Conservation (phyloP, 2,329 filamentous ascomycete genomes). For the Scedosporium apiospermum region DNA sequence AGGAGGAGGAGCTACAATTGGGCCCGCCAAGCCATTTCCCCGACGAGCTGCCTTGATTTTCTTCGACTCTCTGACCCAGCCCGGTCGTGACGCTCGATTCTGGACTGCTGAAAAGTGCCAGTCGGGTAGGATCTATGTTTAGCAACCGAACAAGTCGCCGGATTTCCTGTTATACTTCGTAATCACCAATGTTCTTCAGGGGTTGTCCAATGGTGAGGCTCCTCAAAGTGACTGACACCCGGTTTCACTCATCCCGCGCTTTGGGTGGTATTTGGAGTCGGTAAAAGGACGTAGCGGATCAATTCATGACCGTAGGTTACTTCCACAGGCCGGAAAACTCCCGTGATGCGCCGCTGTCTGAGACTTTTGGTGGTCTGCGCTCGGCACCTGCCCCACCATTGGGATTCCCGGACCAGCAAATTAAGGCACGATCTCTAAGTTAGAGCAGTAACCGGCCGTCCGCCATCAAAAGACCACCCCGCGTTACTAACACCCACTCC, state of each 20-base stretch:
- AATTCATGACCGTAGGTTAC: neutral
- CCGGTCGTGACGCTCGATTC: neutral
- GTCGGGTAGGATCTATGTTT: neutral
- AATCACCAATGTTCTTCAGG: neutral
- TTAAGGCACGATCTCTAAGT: too few species aligned
- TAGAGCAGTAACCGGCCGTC: too few species aligned
- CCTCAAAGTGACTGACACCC: neutral
- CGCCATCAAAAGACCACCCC: too few species aligned
- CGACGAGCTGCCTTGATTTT: neutral
- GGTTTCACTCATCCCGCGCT: neutral
- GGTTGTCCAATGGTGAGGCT: neutral
- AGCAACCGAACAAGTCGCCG: neutral
- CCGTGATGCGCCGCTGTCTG: neutral
- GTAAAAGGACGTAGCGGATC: neutral
- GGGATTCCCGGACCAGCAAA: too few species aligned
- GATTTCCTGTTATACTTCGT: neutral
- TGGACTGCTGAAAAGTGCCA: neutral
- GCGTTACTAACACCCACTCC: too few species aligned
- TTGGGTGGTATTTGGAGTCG: neutral
- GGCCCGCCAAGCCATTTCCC: neutral
- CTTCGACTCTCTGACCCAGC: neutral
- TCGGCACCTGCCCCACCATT: too few species aligned
- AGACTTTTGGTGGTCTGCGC: too few species aligned
- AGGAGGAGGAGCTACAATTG: neutral
- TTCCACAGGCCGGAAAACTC: neutral